Percentiles rank a stretch among this genome's conserved stretches.
Conservation (phyloP, 768 basidiomycete species). For the Exsudoporus frostii region DNA sequence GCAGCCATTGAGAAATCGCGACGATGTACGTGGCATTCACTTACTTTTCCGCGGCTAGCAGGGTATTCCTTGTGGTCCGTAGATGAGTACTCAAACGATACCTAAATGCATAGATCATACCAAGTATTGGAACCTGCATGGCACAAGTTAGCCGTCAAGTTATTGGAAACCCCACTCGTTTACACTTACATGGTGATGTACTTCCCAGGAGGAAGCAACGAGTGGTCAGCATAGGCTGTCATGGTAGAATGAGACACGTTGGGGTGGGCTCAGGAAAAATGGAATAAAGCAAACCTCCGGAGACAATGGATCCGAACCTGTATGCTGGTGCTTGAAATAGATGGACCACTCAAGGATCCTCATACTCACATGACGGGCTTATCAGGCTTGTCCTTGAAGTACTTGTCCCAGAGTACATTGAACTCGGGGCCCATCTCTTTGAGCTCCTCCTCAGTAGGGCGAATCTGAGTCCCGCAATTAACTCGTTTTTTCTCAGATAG, state of each 20-base stretch:
- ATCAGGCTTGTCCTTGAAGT: constrained; percentile 80
- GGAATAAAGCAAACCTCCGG: constrained; percentile 40
- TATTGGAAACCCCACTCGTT: background rate
- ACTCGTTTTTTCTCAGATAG: background rate
- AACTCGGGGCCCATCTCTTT: constrained; percentile 81
- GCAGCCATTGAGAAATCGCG: background rate
- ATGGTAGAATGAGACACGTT: background rate
- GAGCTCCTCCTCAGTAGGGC: constrained; percentile 63
- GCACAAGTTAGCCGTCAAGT: constrained; percentile 22
- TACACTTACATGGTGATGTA: constrained; percentile 58
- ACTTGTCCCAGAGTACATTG: constrained; percentile 61
- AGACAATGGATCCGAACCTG: constrained; percentile 65
- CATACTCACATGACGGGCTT: constrained; percentile 64
- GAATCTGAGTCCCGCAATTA: constrained; percentile 43
- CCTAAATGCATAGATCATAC: constrained; percentile 1
- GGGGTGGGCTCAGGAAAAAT: background rate
- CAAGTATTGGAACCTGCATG: constrained; percentile 56
- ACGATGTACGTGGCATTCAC: background rate
- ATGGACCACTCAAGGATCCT: background rate
- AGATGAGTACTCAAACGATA: background rate
- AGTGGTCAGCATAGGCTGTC: constrained; percentile 65
- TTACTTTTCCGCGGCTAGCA: constrained; percentile 65
- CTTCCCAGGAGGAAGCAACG: constrained; percentile 67
- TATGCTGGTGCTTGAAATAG: background rate
- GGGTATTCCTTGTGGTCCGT: constrained; percentile 50